Percentiles rank a stretch among this genome's conserved stretches.
Evolutionary conservation across 1,139 yeast genomes (phyloP).

Genomic region (Suhomyces chickasaworum): DNA sequence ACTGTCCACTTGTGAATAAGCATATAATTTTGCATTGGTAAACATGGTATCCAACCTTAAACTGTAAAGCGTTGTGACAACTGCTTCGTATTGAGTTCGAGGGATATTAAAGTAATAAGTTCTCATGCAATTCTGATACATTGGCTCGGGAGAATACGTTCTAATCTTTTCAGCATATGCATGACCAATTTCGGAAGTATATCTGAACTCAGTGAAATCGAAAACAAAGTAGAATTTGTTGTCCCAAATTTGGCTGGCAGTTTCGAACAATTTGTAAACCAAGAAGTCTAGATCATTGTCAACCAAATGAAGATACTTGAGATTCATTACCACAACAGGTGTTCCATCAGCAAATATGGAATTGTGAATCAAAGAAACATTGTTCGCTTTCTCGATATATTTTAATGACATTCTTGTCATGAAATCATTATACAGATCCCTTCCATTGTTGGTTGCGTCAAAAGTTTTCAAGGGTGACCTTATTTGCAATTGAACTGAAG

Average conservation of each 20-base stretch:
- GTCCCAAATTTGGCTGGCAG: slow-evolving; percentile 75
- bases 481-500: slow-evolving; percentile 52
- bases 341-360: slow-evolving; percentile 72
- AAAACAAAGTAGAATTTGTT: slow-evolving; percentile 61
- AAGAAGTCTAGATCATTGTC: slow-evolving; percentile 57
- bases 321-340: slow-evolving; percentile 64
- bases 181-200: slow-evolving; percentile 33
- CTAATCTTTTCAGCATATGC: slow-evolving; percentile 35
- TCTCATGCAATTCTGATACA: slow-evolving; percentile 55
- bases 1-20: slow-evolving; percentile 51
- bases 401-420: slow-evolving; percentile 68
- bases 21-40: slow-evolving; percentile 28
- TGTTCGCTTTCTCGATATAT: slow-evolving; percentile 48
- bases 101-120: slow-evolving; percentile 67
- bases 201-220: slow-evolving; percentile 68
- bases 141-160: slow-evolving; percentile 49
- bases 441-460: slow-evolving; percentile 41
- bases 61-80: slow-evolving; percentile 30
- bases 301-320: slow-evolving; percentile 42
- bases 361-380: slow-evolving; percentile 57
- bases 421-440: slow-evolving; percentile 65
- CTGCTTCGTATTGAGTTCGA: slow-evolving; percentile 35
- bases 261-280: slow-evolving; percentile 64
- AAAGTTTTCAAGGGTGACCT: slow-evolving; percentile 50
- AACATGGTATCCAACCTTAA: slow-evolving; percentile 21